Percentiles rank a stretch among this genome's conserved stretches.
phyloP scores from a whole-genome alignment of 2,329 filamentous ascomycete genomes.

The Alternaria rosae region DNA sequence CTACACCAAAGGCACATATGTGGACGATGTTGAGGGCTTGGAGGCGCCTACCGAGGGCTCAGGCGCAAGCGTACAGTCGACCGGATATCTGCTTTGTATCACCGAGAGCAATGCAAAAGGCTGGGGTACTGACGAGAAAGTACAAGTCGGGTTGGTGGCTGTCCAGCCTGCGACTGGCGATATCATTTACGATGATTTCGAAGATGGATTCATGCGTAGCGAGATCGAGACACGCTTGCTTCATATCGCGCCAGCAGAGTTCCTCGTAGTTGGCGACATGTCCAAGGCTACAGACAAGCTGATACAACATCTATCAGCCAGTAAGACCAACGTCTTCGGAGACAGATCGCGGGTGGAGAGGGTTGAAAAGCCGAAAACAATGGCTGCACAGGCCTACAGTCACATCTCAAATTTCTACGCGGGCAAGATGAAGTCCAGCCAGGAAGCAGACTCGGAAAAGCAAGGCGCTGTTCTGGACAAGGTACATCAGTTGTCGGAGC shows the following conservation, averaged over 20 bases:
- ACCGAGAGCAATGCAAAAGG: slow-evolving; percentile 84
- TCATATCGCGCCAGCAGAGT: slow-evolving; percentile 95
- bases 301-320: slow-evolving; percentile 86
- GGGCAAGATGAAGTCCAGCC: slow-evolving; percentile 71
- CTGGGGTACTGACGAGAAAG: slow-evolving; percentile 88
- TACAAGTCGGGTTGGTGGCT: slow-evolving; percentile 88
- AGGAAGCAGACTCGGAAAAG: slow-evolving; percentile 42
- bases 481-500: slow-evolving; percentile 82
- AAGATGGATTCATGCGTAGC: slow-evolving; percentile 96
- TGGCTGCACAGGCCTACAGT: slow-evolving; percentile 82
- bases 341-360: slow-evolving; percentile 88
- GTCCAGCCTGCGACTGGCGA: slow-evolving; percentile 96
- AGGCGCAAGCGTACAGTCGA: slow-evolving; percentile 65
- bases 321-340: slow-evolving; percentile 87
- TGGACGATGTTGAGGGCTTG: slow-evolving; percentile 88
- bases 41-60: slow-evolving; percentile 59
- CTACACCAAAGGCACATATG: slow-evolving; percentile 97
- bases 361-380: slow-evolving; percentile 76
- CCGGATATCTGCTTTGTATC: slow-evolving; percentile 91
- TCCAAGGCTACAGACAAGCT: slow-evolving; percentile 93
- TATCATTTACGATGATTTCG: slow-evolving; percentile 93
- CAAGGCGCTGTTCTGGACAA: slow-evolving; percentile 76
- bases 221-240: slow-evolving; percentile 95
- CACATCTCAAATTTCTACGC: slow-evolving; percentile 95
- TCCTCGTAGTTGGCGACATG: slow-evolving; percentile 88